Base-by-base conservation (phyloP, 495 filamentous ascomycete species). In the Chaetomium cochliodes region DNA sequence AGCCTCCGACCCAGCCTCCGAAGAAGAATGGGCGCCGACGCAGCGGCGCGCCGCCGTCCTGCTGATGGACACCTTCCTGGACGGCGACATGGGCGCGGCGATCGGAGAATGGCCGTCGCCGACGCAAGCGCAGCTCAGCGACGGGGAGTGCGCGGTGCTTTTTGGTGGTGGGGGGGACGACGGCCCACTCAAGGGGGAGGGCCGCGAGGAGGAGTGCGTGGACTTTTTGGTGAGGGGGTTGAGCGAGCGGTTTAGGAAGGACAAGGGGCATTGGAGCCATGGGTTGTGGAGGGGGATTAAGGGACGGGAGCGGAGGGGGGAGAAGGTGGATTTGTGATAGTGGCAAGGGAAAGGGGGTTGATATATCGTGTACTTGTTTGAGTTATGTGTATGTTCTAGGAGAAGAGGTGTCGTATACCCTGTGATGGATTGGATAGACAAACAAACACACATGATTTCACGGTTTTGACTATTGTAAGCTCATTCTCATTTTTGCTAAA, bases 1-100 rank as follows among this genome's bases (percentile, higher is more conserved):
- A 41, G n/a, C n/a, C n/a, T n/a, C n/a, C n/a, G n/a, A n/a, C n/a
- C n/a, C n/a, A n/a, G n/a, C n/a, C n/a, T n/a, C n/a, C 2, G 46
- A n/a, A 0, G 63, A 56, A 13, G 73, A 71, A 8, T 83, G 78
- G 74, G 77, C 80, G 57, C 65, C 67, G 4, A 65, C 79, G 30
- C 72, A 78, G 56, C 74, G 70, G 33, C 80, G 77, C 64, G 79
- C 82, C 16, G 82, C 75, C 1, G 74, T 81, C 22, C 79, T 87
- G 55, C 72, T 87, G 22, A 73, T 82, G 9, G 86, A 88, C 64
- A 84, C 80, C 61, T 87, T 88, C 54, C 74, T 88, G 22, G 85
- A 87, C 71, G 79, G 81, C 49, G 78, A 82, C 26, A 85, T 87
- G 80, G 81, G 84, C 44, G 82, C 82, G 1, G 69, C 73, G 6